A percentile compares a stretch with the other conserved stretches of the same genome.
phyloP scores from a whole-genome alignment of 2,329 filamentous ascomycete species.

The Botrytis galanthina region DNA sequence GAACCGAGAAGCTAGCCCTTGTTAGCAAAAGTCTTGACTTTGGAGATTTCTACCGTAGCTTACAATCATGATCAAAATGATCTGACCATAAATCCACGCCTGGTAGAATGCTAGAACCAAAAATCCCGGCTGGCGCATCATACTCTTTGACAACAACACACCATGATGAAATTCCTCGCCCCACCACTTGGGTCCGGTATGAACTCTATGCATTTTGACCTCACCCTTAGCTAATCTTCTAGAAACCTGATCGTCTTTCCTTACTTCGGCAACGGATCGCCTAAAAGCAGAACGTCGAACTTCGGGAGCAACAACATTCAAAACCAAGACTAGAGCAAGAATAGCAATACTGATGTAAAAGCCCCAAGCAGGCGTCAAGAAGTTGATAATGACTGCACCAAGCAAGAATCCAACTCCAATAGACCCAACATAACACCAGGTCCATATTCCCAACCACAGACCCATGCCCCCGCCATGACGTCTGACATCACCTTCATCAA shows the following conservation, averaged over 20 bases:
- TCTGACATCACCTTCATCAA: conserved; percentile 65
- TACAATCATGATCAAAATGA: conserved; percentile 70
- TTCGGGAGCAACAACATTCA: conserved; percentile 72
- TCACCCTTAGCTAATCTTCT: conserved; percentile 67
- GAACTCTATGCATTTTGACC: conserved; percentile 71
- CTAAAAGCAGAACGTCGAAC: conserved; percentile 68
- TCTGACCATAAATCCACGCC: conserved; percentile 75
- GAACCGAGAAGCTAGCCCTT: conserved; percentile 58
- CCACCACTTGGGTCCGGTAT: conserved; percentile 73
- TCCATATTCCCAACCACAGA: conserved; percentile 76
- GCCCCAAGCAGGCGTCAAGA: conserved; percentile 65
- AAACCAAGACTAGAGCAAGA: conserved; percentile 60
- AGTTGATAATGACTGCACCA: conserved; percentile 67
- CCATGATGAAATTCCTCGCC: conserved; percentile 74
- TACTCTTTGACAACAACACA: conserved; percentile 61
- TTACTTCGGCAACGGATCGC: conserved; percentile 64
- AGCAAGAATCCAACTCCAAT: conserved; percentile 69
- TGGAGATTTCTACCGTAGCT: conserved; percentile 32
- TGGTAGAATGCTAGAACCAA: conserved; percentile 69
- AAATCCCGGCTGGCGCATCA: conserved; percentile 74
- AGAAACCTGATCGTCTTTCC: conserved; percentile 51
- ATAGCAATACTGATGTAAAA: conserved; percentile 72
- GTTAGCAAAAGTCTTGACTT: conserved; percentile 25
- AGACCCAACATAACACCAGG: conserved; percentile 73
- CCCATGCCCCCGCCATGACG: conserved; percentile 76